A percentile compares a stretch with the other conserved stretches of the same genome.
phyloP scores from a whole-genome alignment of 129 eudicot genomes.

The Chrysanthemum seticuspe region DNA sequence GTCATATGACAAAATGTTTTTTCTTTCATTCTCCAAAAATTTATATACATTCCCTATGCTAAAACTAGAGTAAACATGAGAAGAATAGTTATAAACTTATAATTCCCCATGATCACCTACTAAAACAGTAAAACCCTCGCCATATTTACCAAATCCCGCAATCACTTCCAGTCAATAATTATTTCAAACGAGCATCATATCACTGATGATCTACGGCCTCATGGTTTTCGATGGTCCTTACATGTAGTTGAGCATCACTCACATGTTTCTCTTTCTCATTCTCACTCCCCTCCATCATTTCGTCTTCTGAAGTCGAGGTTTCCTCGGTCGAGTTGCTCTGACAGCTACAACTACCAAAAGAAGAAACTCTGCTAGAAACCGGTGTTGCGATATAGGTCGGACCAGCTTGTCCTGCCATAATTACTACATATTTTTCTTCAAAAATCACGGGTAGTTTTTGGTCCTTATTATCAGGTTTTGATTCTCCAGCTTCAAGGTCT shows the following conservation, averaged over 20 bases:
- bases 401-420: conserved; percentile 64
- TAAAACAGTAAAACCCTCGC: conserved; percentile 14
- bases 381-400: conserved; percentile 68
- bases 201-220: conserved; percentile 3
- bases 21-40: conserved; percentile 5
- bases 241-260: conserved; percentile 25
- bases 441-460: conserved; percentile 26
- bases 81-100: background rate
- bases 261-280: conserved; percentile 21
- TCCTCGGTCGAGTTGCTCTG: conserved; percentile 15
- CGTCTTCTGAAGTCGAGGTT: conserved; percentile 23
- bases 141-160: conserved; percentile 2
- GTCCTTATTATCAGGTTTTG: background rate
- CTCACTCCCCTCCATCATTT: conserved; percentile 16
- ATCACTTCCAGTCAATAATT: conserved; percentile 11
- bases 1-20: background rate
- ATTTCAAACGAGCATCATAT: background rate
- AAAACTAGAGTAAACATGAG: background rate
- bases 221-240: conserved; percentile 20
- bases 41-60: conserved; percentile 16
- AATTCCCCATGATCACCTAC: conserved; percentile 18
- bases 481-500: conserved; percentile 50
- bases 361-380: conserved; percentile 38
- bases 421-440: conserved; percentile 57
- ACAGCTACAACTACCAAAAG: conserved; percentile 45